A percentile compares a stretch with the other conserved stretches of the same genome.
Evolutionary conservation across 2,329 filamentous ascomycete genomes (phyloP).

Genomic region (Eutypa lata): DNA sequence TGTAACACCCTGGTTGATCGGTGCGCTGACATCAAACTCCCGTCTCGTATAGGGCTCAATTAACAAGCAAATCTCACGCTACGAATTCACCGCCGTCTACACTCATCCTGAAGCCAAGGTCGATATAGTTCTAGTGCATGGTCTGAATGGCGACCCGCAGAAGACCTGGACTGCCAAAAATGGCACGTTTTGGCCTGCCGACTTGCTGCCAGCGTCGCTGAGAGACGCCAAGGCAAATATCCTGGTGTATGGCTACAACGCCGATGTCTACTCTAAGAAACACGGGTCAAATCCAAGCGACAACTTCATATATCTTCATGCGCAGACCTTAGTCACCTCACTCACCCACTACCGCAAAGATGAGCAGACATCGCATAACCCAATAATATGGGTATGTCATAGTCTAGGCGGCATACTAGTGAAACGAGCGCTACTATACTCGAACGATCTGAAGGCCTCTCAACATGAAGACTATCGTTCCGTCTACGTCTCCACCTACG

Average conservation of each 20-base stretch:
- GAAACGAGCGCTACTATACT: constrained; percentile 67
- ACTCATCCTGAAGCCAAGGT: constrained; percentile 56
- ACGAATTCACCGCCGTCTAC: constrained; percentile 58
- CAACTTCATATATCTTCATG: constrained; percentile 68
- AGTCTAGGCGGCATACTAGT: constrained; percentile 71
- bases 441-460: constrained; percentile 56
- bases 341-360: constrained; percentile 62
- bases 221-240: constrained; percentile 58
- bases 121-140: constrained; percentile 69
- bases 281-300: constrained; percentile 56
- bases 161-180: constrained; percentile 59
- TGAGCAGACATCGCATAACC: constrained; percentile 54
- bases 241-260: constrained; percentile 73
- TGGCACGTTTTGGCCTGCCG: constrained; percentile 65
- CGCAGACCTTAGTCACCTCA: constrained; percentile 63
- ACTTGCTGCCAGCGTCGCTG: constrained; percentile 62
- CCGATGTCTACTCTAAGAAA: constrained; percentile 53
- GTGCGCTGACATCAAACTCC: background rate
- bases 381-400: constrained; percentile 75
- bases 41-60: constrained; percentile 39
- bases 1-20: background rate
- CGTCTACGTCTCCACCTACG: constrained; percentile 72
- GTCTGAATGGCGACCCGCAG: constrained; percentile 63
- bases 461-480: constrained; percentile 64
- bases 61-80: constrained; percentile 49